phyloP scores from a whole-genome alignment of 2,329 filamentous ascomycete genomes.

The Escovopsis sp. region DNA sequence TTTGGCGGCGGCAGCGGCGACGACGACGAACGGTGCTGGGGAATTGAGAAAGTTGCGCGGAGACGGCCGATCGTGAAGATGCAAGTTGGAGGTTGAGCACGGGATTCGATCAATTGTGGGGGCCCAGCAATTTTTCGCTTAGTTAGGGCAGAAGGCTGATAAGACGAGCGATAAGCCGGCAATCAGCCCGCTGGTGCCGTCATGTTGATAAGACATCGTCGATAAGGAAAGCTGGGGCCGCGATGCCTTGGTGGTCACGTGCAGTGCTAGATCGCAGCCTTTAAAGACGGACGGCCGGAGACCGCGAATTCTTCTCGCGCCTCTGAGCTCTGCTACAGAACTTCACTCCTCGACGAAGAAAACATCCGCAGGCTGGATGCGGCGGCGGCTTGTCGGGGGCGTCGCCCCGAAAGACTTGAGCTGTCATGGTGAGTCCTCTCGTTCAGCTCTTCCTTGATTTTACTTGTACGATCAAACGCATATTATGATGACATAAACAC shows the following conservation, averaged over 20 bases:
- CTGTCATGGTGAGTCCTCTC: conserved; percentile 21
- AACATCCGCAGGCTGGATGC: neutral
- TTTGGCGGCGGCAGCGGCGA: conserved; percentile 12
- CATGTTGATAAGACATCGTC: no score
- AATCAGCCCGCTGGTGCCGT: no score
- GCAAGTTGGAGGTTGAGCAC: conserved; percentile 7
- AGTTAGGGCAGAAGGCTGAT: conserved; percentile 27
- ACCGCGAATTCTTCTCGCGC: conserved; percentile 1
- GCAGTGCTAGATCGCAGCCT: neutral
- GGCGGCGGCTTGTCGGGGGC: neutral
- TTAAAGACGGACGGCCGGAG: neutral
- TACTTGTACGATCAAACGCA: conserved; percentile 1
- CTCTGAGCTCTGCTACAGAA: neutral
- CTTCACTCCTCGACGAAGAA: neutral
- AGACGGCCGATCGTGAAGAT: conserved; percentile 12
- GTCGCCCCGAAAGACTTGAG: neutral
- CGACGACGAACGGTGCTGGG: conserved; percentile 22
- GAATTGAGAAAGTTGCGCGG: conserved; percentile 16
- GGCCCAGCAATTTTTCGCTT: conserved; percentile 26
- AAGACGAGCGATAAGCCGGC: neutral
- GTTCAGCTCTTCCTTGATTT: no score
- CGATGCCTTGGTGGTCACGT: conserved; percentile 2
- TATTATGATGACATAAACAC: conserved; percentile 56
- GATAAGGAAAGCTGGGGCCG: no score
- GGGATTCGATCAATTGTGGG: conserved; percentile 19